A percentile compares a stretch with the other conserved stretches of the same genome.
These are phyloP conservation scores for Fraxinus anomala DNA, from an alignment of 257 asterid genomes.

Conservation along the genomic window DNA sequence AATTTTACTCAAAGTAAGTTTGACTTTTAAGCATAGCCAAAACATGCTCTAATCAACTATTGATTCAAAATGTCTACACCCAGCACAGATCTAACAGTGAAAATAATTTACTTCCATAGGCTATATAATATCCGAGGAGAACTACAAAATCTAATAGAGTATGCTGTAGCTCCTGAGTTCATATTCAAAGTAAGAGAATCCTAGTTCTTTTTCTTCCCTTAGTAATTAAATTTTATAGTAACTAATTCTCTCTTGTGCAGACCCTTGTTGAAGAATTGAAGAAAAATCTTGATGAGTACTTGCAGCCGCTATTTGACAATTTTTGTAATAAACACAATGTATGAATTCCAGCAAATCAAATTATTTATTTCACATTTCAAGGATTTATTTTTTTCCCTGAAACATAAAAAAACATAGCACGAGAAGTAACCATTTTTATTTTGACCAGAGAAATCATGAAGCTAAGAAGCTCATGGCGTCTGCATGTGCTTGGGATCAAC, in stretches of 20 bases:
- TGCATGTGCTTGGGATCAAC: not conserved
- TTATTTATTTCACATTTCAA: not conserved
- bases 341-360: slow-evolving; percentile 18
- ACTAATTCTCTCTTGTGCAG: slow-evolving; percentile 40
- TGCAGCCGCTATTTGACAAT: slow-evolving; percentile 50
- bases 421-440: not conserved
- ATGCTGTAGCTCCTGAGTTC: slow-evolving; percentile 73
- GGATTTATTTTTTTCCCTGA: not conserved
- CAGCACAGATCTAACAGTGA: not conserved
- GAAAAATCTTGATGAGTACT: slow-evolving; percentile 53
- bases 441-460: slow-evolving; percentile 30
- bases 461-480: not conserved
- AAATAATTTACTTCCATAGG: slow-evolving; percentile 37
- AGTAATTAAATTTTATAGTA: slow-evolving; percentile 12
- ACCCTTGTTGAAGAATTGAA: slow-evolving; percentile 60
- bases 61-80: too few relatives aligned
- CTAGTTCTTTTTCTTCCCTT: not conserved
- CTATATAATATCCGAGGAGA: slow-evolving; percentile 67
- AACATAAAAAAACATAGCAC: not conserved
- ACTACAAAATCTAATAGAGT: slow-evolving; percentile 77
- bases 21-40: too few relatives aligned
- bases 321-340: slow-evolving; percentile 63
- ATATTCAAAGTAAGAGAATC: slow-evolving; percentile 57
- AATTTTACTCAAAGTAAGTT: too few relatives aligned
- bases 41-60: too few relatives aligned